Base-by-base conservation (phyloP, 2,329 filamentous ascomycete species). In the Aaosphaeria pasadenensis region DNA sequence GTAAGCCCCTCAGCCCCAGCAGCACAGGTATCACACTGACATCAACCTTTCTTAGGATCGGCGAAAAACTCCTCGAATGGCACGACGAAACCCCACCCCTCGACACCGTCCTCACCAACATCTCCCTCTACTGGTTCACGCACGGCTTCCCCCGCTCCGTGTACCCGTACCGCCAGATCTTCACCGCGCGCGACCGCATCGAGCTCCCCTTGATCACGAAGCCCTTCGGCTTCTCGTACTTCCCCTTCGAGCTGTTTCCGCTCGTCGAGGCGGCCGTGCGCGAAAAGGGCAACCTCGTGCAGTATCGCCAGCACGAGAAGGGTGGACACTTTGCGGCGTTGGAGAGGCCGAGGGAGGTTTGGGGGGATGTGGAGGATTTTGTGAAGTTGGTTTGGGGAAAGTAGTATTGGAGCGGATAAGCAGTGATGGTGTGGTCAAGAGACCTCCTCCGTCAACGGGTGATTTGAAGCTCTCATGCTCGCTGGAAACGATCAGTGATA, bases 51-150 rank as follows among this genome's bases (percentile, higher is more conserved):
- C 33, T n/a, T n/a, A 65, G 63, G 66, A 74, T 84, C 39, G 79
- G 77, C 11, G 81, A 84, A 54, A 84, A 83, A 56, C 77, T 80
- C 52, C 61, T 80, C 4, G 75, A 76, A 32, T 84, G 80, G 80
- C 70, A 70, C 3, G 80, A 83, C 54, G 56, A 66, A 4, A 60
- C 65, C 31, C 77, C 49, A 72, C 71, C 64, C 3, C 53, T 68
- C 30, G 63, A 74, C 39, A 61, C 64, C 9, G 79, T 83, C n/a
- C 67, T 84, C 1, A 77, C 77, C 31, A 66, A 72, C 42, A 72
- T 81, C 30, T 75, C 74, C 2, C 62, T 84, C 5, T 84, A 82
- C 62, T 84, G 80, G 79, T 72, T 82, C 54, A 82, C 79, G 0
- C 67, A 72, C 31, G 74, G 69, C 7, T 74, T 76, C 44, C 72